These are phyloP conservation scores for Beauveria medogensis DNA, from an alignment of 2,329 filamentous ascomycete species.

Conservation along the genomic window DNA sequence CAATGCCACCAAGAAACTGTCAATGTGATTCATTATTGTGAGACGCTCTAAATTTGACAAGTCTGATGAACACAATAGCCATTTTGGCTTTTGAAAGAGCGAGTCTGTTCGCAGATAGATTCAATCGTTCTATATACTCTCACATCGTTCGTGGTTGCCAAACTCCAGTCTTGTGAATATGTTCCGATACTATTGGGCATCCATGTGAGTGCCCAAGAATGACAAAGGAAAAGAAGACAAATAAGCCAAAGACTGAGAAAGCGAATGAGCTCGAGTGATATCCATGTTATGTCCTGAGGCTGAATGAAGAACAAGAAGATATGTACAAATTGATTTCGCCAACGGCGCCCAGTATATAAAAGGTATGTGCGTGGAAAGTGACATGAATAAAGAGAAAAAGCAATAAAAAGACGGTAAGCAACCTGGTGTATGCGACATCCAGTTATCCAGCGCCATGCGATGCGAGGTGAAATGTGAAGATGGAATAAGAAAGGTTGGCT, in stretches of 20 bases:
- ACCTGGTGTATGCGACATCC: conserved; percentile 2
- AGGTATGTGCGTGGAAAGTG: conserved; percentile 17
- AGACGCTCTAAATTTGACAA: neutral
- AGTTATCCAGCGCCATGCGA: conserved; percentile 7
- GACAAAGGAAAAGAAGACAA: conserved; percentile 11
- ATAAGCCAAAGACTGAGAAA: conserved; percentile 11
- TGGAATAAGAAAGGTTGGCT: neutral
- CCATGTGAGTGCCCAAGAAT: conserved; percentile 20
- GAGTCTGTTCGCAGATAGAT: neutral
- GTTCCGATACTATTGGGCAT: conserved; percentile 26
- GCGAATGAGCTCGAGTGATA: neutral
- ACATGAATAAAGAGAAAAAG: conserved; percentile 1
- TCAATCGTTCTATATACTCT: neutral
- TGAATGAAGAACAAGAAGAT: conserved; percentile 2
- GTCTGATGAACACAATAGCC: neutral
- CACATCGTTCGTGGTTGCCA: neutral
- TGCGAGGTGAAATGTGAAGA: neutral
- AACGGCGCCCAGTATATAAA: neutral
- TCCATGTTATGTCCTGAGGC: neutral
- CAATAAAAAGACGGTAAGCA: conserved; percentile 5
- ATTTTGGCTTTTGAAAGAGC: neutral
- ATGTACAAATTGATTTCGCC: conserved; percentile 9
- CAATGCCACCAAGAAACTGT: neutral
- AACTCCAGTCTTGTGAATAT: conserved; percentile 13
- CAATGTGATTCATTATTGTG: neutral